Percentiles rank a stretch among this genome's conserved stretches.
These are phyloP conservation scores for Fusarium sterilihyphosum DNA, from an alignment of 2,329 filamentous ascomycete species.

Conservation along the genomic window DNA sequence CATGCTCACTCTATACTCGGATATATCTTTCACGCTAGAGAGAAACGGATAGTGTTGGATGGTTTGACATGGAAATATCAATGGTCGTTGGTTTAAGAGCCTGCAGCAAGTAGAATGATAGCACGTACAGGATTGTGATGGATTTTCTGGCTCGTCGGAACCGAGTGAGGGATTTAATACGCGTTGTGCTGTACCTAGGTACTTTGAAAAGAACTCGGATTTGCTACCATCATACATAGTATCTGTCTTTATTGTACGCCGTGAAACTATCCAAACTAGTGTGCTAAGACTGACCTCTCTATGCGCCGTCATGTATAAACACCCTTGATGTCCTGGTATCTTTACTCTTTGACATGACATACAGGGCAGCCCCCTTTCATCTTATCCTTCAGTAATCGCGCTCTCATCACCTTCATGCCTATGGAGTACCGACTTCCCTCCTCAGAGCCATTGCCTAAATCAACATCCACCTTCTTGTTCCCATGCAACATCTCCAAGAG, in stretches of 20 bases:
- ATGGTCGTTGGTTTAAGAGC: constrained; percentile 23
- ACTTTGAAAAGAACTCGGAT: constrained; percentile 35
- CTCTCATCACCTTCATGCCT: constrained; percentile 87
- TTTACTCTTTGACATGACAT: constrained; percentile 52
- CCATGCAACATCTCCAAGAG: constrained; percentile 66
- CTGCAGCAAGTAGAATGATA: constrained; percentile 28
- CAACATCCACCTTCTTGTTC: constrained; percentile 58
- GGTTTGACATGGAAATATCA: constrained; percentile 14
- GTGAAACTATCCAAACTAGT: constrained; percentile 2
- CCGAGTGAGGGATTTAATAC: constrained; percentile 38
- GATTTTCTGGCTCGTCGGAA: constrained; percentile 29
- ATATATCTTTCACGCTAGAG: constrained; percentile 25
- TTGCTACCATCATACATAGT: constrained; percentile 4
- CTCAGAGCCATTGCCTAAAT: constrained; percentile 56
- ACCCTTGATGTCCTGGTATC: constrained; percentile 16
- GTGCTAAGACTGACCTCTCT: constrained; percentile 18
- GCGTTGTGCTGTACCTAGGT: constrained; percentile 38
- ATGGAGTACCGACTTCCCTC: constrained; percentile 70
- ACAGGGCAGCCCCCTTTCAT: constrained; percentile 73
- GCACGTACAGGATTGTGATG: constrained; percentile 35
- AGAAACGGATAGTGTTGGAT: constrained; percentile 29
- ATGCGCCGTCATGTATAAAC: constrained; percentile 21
- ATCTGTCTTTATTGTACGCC: constrained; percentile 8
- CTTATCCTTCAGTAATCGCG: constrained; percentile 78
- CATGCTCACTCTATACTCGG: constrained; percentile 13